Evolutionary conservation across 2,329 filamentous ascomycete species (phyloP).

Genomic region (Fusarium algeriense): DNA sequence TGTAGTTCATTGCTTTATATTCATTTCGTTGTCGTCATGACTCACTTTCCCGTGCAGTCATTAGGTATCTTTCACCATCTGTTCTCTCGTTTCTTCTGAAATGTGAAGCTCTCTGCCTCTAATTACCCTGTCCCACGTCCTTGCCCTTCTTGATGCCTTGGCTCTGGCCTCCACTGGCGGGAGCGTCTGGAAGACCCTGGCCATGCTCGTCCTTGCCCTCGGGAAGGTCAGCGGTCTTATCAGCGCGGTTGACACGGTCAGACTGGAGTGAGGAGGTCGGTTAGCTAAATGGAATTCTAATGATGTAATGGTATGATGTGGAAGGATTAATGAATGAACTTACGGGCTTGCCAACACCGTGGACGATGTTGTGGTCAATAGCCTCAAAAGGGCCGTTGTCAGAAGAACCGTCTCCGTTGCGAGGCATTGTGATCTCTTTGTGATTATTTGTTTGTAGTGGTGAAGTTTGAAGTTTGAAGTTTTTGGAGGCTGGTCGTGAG

Average conservation of each 20-base stretch:
- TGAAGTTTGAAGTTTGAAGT: conserved; percentile 1
- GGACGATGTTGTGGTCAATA: conserved; percentile 56
- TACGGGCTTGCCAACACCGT: conserved; percentile 59
- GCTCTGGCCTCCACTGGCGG: conserved; percentile 60
- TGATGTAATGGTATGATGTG: neutral
- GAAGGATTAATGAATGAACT: conserved; percentile 13
- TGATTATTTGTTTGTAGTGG: conserved; percentile 37
- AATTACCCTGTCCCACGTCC: conserved; percentile 57
- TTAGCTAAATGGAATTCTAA: neutral
- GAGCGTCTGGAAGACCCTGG: conserved; percentile 53
- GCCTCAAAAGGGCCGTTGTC: conserved; percentile 61
- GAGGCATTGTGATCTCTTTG: conserved; percentile 58
- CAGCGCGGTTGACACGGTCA: conserved; percentile 58
- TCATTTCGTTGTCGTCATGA: conserved; percentile 36
- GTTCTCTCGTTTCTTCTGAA: neutral
- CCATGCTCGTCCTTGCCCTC: conserved; percentile 59
- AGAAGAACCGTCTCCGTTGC: conserved; percentile 61
- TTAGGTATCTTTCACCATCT: conserved; percentile 35
- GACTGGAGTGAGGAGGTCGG: conserved; percentile 34
- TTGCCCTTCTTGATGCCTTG: conserved; percentile 57
- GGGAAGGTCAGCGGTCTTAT: conserved; percentile 64
- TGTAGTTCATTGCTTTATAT: conserved; percentile 31
- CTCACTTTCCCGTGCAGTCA: conserved; percentile 22
- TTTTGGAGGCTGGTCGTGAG: conserved; percentile 2
- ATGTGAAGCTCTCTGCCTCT: neutral